Evolutionary conservation across 441 rosid genomes (phyloP).

Genomic region (Erysimum cheiri): DNA sequence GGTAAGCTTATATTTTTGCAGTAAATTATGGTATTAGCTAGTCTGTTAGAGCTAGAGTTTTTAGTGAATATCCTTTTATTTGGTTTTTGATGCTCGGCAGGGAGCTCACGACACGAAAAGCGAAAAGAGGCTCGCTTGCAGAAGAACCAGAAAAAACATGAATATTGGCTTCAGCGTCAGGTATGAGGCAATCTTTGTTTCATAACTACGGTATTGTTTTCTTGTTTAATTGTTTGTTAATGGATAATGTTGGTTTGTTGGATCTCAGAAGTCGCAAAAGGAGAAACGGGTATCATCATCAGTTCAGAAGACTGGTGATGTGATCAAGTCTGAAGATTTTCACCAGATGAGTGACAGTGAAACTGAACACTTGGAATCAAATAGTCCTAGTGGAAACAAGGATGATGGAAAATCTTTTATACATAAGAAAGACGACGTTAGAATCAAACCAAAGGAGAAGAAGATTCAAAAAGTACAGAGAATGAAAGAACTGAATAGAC

Average conservation of each 20-base stretch:
- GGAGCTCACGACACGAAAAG: slow-evolving; percentile 59
- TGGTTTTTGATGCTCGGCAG: slow-evolving; percentile 33
- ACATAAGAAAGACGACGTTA: slow-evolving; percentile 14
- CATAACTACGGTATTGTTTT: not conserved
- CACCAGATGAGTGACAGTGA: slow-evolving; percentile 28
- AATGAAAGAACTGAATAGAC: slow-evolving; percentile 41
- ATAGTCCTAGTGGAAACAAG: slow-evolving; percentile 25
- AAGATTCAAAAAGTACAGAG: slow-evolving; percentile 36
- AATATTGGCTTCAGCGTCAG: slow-evolving; percentile 68
- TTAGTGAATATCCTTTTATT: not conserved
- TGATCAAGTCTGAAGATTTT: slow-evolving; percentile 26
- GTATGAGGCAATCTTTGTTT: slow-evolving; percentile 41
- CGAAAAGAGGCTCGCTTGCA: slow-evolving; percentile 72
- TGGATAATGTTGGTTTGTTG: slow-evolving; percentile 7
- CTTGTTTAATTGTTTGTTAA: not conserved
- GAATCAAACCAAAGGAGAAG: slow-evolving; percentile 32
- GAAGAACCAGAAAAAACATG: slow-evolving; percentile 54
- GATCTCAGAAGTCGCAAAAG: slow-evolving; percentile 53
- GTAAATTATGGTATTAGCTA: not conserved
- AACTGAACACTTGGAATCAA: slow-evolving; percentile 17
- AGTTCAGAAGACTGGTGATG: slow-evolving; percentile 31
- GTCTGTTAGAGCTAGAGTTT: not conserved
- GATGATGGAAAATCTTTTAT: not conserved
- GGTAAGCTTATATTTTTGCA: slow-evolving; percentile 22
- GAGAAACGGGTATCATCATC: slow-evolving; percentile 42